A percentile compares a stretch with the other conserved stretches of the same genome.
phyloP scores from a whole-genome alignment of 805 yeast species.

The Martiniozyma abietophila region DNA sequence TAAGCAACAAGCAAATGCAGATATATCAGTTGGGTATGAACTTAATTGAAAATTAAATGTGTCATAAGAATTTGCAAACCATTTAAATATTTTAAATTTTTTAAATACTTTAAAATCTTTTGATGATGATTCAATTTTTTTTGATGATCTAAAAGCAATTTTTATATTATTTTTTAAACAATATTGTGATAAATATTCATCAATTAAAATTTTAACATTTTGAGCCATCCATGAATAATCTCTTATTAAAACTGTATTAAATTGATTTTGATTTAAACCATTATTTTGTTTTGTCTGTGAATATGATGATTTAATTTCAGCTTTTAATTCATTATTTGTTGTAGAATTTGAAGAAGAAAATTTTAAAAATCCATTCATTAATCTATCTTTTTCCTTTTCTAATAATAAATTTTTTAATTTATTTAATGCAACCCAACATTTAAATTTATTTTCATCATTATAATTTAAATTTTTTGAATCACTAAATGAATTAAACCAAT shows the following conservation, averaged over 20 bases:
- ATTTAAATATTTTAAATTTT: constrained; percentile 23
- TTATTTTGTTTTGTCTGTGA: neutral
- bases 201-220: constrained; percentile 22
- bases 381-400: constrained; percentile 17
- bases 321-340: constrained; percentile 1
- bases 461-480: constrained; percentile 5
- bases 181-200: constrained; percentile 25
- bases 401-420: constrained; percentile 18
- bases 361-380: constrained; percentile 15
- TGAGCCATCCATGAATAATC: constrained; percentile 16
- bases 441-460: constrained; percentile 7
- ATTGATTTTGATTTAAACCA: neutral
- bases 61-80: constrained; percentile 21
- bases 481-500: constrained; percentile 10
- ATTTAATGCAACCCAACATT: constrained; percentile 14
- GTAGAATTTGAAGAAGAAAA: constrained; percentile 3
- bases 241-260: neutral
- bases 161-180: constrained; percentile 19
- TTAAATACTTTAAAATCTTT: constrained; percentile 24
- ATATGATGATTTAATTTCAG: constrained; percentile 6
- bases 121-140: constrained; percentile 12
- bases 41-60: constrained; percentile 15
- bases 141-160: constrained; percentile 22
- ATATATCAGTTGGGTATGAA: constrained; percentile 12
- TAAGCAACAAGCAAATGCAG: constrained; percentile 18